Evolutionary conservation across 208 protist genomes (phyloP).

Genomic region (Tritrichomonas musculus): DNA sequence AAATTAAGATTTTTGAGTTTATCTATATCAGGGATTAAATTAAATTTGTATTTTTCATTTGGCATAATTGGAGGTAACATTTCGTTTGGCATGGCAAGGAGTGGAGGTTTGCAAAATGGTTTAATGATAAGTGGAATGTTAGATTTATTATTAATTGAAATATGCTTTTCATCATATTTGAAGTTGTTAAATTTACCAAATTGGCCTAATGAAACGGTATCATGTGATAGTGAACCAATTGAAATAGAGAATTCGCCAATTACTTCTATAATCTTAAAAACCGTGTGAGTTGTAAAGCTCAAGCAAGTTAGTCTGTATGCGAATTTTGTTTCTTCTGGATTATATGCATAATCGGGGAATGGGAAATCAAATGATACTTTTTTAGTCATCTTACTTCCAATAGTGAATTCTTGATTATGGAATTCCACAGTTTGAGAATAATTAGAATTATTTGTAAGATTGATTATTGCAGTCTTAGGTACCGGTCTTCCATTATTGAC

Average conservation of each 20-base stretch:
- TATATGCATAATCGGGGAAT: background rate
- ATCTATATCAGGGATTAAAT: background rate
- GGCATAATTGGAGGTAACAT: background rate
- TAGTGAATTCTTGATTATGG: background rate
- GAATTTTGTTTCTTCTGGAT: background rate
- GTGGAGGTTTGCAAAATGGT: background rate
- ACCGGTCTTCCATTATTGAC: background rate
- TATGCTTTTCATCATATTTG: background rate
- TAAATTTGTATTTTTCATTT: background rate
- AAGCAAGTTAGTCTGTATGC: background rate
- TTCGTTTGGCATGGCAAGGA: background rate
- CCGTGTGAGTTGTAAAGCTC: background rate
- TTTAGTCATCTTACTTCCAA: no score
- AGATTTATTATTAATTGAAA: background rate
- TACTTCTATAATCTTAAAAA: background rate
- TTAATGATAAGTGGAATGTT: background rate
- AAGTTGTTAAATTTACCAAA: slow-evolving; percentile 20
- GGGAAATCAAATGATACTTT: background rate
- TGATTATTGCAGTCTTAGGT: background rate
- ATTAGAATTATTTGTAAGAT: background rate
- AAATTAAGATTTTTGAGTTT: background rate
- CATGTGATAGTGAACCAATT: background rate
- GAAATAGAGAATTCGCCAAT: background rate
- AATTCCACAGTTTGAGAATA: background rate
- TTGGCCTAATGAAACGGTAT: background rate